These are phyloP conservation scores for Curvularia eragrostidis DNA, from an alignment of 2,329 filamentous ascomycete species.

Conservation along the genomic window DNA sequence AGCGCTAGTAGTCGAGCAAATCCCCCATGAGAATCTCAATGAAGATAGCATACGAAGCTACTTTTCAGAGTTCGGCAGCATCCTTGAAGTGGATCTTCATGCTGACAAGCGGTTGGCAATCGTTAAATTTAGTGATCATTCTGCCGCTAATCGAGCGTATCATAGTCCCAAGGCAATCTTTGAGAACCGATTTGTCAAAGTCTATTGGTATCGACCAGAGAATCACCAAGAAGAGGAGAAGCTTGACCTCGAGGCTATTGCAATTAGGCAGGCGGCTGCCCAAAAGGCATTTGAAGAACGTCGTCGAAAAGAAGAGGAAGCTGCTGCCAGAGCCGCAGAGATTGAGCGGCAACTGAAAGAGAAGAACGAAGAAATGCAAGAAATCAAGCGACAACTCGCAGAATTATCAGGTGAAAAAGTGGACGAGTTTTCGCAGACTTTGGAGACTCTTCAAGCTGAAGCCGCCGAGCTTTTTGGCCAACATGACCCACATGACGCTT, in stretches of 20 bases:
- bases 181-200: constrained; percentile 84
- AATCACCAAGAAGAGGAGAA: constrained; percentile 48
- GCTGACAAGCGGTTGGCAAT: constrained; percentile 71
- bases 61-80: constrained; percentile 74
- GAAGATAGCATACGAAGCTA: constrained; percentile 71
- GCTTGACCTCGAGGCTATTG: constrained; percentile 73
- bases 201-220: constrained; percentile 73
- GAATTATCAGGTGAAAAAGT: constrained; percentile 49
- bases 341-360: constrained; percentile 69
- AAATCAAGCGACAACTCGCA: constrained; percentile 68
- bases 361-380: constrained; percentile 69
- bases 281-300: constrained; percentile 74
- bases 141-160: constrained; percentile 72
- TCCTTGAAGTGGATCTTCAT: constrained; percentile 70
- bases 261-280: constrained; percentile 72
- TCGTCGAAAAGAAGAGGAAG: constrained; percentile 65
- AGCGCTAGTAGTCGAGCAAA: constrained; percentile 77
- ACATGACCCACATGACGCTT: constrained; percentile 39
- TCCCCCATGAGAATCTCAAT: constrained; percentile 72
- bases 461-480: constrained; percentile 73
- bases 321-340: constrained; percentile 67
- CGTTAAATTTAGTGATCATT: constrained; percentile 72
- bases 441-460: constrained; percentile 47
- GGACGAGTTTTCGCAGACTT: constrained; percentile 25
- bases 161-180: constrained; percentile 81